These are phyloP conservation scores for Suhomyces prunicola DNA, from an alignment of 805 yeast genomes.

Conservation along the genomic window DNA sequence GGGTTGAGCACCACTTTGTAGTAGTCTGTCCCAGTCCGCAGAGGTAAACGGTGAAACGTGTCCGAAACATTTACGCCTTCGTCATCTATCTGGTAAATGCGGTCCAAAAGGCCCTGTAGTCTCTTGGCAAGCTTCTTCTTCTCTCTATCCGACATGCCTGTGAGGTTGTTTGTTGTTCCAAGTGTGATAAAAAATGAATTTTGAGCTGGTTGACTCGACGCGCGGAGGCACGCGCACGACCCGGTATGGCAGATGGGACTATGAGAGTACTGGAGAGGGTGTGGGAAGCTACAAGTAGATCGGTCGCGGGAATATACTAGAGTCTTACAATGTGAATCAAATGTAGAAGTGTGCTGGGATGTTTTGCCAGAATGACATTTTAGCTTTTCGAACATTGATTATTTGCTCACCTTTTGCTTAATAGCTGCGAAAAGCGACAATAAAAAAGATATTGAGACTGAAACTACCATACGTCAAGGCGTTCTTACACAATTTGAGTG, in stretches of 20 bases:
- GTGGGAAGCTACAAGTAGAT: background rate
- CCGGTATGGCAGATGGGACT: background rate
- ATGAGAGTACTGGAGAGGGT: background rate
- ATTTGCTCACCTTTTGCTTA: background rate
- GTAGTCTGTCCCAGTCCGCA: conserved; percentile 70
- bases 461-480: no score
- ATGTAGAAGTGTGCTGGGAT: background rate
- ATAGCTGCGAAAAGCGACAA: background rate
- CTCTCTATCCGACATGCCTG: conserved; percentile 36
- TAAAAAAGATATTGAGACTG: no score
- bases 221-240: conserved; percentile 1
- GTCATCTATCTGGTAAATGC: conserved; percentile 40
- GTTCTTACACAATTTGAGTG: background rate
- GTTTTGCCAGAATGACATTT: no score
- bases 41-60: conserved; percentile 73
- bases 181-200: background rate
- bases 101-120: conserved; percentile 34
- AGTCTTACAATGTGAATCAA: background rate
- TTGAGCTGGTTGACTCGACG: background rate
- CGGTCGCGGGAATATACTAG: background rate
- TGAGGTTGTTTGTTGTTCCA: conserved; percentile 2
- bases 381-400: background rate
- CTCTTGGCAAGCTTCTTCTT: conserved; percentile 34
- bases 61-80: conserved; percentile 46
- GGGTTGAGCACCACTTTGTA: conserved; percentile 76